phyloP scores from a whole-genome alignment of 345 rosid species.

The Arabidopsis suecica region DNA sequence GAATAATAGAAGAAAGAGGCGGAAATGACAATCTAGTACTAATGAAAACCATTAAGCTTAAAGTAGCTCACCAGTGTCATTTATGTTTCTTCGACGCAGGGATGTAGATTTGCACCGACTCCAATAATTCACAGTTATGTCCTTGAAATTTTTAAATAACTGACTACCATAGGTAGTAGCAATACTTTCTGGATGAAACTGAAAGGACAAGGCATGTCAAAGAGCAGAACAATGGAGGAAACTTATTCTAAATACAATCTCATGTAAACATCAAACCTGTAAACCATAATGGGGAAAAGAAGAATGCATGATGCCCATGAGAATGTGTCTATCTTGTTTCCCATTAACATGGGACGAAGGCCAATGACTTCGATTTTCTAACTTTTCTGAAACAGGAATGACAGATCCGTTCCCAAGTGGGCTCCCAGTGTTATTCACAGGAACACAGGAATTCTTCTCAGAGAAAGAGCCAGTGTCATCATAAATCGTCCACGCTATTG shows the following conservation, averaged over 20 bases:
- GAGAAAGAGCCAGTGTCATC: slow-evolving; percentile 58
- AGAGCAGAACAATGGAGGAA: slow-evolving; percentile 27
- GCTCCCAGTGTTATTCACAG: slow-evolving; percentile 41
- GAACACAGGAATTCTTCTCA: slow-evolving; percentile 48
- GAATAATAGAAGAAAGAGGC: neutral
- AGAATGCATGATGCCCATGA: slow-evolving; percentile 93
- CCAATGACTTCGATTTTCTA: slow-evolving; percentile 44
- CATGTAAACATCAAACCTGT: slow-evolving; percentile 61
- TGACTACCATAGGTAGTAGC: slow-evolving; percentile 82
- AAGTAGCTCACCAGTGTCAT: slow-evolving; percentile 60
- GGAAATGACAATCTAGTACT: neutral
- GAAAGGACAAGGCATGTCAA: slow-evolving; percentile 46
- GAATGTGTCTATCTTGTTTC: slow-evolving; percentile 50
- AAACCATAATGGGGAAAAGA: slow-evolving; percentile 91
- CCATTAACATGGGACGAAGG: slow-evolving; percentile 42
- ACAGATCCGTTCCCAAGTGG: slow-evolving; percentile 35
- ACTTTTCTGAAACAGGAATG: slow-evolving; percentile 41
- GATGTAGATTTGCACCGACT: slow-evolving; percentile 48
- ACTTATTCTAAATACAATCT: neutral
- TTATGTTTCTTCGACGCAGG: slow-evolving; percentile 45
- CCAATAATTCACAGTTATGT: slow-evolving; percentile 81
- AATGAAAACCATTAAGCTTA: slow-evolving; percentile 8
- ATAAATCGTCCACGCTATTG: slow-evolving; percentile 84
- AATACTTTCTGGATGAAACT: slow-evolving; percentile 99
- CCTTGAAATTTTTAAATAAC: slow-evolving; percentile 79